These are phyloP conservation scores for Simplicillium sp. DNA, from an alignment of 2,329 filamentous ascomycete species.

Conservation along the genomic window DNA sequence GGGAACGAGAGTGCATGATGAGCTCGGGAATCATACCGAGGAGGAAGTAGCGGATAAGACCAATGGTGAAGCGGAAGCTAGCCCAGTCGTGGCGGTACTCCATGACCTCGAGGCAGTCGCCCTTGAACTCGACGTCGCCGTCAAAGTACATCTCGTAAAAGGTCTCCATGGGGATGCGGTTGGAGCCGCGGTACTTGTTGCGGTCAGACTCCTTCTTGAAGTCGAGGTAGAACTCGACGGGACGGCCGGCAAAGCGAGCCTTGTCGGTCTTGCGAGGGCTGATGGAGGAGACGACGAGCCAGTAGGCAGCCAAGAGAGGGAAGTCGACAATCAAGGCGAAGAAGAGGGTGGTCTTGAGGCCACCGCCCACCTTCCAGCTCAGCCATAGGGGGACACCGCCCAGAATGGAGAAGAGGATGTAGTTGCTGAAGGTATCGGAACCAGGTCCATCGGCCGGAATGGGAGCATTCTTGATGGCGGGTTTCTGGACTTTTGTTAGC, in stretches of 20 bases:
- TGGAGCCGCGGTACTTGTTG: conserved; percentile 63
- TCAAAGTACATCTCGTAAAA: conserved; percentile 99
- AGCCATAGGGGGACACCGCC: conserved; percentile 67
- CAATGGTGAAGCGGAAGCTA: conserved; percentile 81
- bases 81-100: conserved; percentile 98
- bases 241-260: conserved; percentile 73
- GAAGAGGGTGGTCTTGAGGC: conserved; percentile 84
- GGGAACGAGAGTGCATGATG: conserved; percentile 83
- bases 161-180: conserved; percentile 81
- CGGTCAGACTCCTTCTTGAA: conserved; percentile 60
- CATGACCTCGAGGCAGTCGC: conserved; percentile 77
- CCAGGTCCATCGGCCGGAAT: conserved; percentile 83
- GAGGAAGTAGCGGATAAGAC: conserved; percentile 81
- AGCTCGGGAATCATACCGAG: conserved; percentile 82
- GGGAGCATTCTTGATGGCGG: conserved; percentile 87
- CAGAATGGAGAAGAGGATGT: conserved; percentile 61
- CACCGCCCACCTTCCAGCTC: conserved; percentile 75
- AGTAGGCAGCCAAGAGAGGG: conserved; percentile 74
- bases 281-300: conserved; percentile 70
- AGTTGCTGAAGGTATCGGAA: conserved; percentile 80
- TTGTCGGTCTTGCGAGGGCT: conserved; percentile 91
- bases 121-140: conserved; percentile 90
- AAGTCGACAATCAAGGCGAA: conserved; percentile 69
- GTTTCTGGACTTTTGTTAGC: conserved; percentile 13
- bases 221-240: conserved; percentile 82